These are phyloP conservation scores for Angomonas deanei DNA, from an alignment of 208 protist species.

Conservation along the genomic window DNA sequence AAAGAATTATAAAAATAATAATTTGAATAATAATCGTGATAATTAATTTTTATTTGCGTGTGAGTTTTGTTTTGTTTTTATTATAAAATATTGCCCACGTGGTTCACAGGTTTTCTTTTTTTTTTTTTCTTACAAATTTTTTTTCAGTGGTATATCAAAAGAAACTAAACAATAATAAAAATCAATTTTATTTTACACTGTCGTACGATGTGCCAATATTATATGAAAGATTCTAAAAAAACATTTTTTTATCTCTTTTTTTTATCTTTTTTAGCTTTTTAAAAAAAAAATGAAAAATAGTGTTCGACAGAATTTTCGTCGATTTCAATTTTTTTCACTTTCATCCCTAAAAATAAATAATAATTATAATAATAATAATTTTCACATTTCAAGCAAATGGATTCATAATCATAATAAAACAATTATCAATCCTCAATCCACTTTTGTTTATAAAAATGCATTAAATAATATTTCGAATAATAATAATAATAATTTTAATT, in stretches of 20 bases:
- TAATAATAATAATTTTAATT: conserved; percentile 1
- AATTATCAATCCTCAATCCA: not conserved
- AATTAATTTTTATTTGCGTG: not conserved
- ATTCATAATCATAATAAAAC: not conserved
- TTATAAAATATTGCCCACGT: not conserved
- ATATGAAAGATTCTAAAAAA: not conserved
- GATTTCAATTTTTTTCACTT: no score
- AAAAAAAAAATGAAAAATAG: no score
- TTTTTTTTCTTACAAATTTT: not conserved
- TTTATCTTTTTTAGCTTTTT: no score
- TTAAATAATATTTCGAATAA: not conserved
- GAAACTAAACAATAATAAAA: not conserved
- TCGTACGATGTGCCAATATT: no score
- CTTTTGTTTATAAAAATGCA: not conserved
- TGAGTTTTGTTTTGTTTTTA: not conserved
- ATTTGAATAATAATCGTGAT: not conserved
- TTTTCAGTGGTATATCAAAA: not conserved
- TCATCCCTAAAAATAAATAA: not conserved
- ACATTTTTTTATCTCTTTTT: not conserved
- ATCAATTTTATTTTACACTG: no score
- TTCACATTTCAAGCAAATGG: not conserved
- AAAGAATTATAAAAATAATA: not conserved
- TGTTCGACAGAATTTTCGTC: no score
- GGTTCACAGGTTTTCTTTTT: not conserved
- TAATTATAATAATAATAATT: not conserved